Evolutionary conservation across 257 asterid species (phyloP), one percentile per base, ranked within the genome.

Genomic region (Petunia secreta): DNA sequence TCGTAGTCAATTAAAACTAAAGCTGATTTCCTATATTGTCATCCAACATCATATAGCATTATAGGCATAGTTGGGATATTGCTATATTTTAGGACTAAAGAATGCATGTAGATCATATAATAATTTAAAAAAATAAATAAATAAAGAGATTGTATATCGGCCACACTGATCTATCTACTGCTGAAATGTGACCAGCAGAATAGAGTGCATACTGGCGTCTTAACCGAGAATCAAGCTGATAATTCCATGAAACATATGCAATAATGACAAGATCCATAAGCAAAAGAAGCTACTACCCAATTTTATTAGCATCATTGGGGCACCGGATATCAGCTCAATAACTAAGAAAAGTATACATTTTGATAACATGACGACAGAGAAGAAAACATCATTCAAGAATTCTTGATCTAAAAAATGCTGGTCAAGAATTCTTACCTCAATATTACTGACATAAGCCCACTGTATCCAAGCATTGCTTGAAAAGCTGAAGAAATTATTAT

Each of bases 401-500:
- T 25, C 25, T 25, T 25, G 25, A 25, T 25, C 25, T 25, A 54
- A 44, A 77, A 80, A 63, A 67, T 8, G 62, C 46, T 14, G 62
- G 25, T 57, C 77, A 39, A 80, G 69, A 65, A 79, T 48, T 38
- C 76, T 74, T 87, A 94, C 99, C 92, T 92, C 82, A 92, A 79
- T 75, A 96, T 53, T 86, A 96, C 81, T 64, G 88, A 53, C 98
- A 96, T 92, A 83, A 91, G 83, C 64, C 99, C 98, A 81, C 98
- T 94, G 93, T 94, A 96, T 52, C 99, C 99, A 83, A 96, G 85
- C 79, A 96, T 75, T 63, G 92, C 91, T 87, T 94, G 99, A 88
- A 96, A 96, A 83, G 98, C 92, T 53, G 98, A 94, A 86, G 97
- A 96, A 83, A 94, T 89, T 60, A 94, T 96, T 71, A 96, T 87